Evolutionary conservation across 257 asterid genomes (phyloP), one percentile per base, ranked within the genome.

Genomic region (Perilla frutescens): DNA sequence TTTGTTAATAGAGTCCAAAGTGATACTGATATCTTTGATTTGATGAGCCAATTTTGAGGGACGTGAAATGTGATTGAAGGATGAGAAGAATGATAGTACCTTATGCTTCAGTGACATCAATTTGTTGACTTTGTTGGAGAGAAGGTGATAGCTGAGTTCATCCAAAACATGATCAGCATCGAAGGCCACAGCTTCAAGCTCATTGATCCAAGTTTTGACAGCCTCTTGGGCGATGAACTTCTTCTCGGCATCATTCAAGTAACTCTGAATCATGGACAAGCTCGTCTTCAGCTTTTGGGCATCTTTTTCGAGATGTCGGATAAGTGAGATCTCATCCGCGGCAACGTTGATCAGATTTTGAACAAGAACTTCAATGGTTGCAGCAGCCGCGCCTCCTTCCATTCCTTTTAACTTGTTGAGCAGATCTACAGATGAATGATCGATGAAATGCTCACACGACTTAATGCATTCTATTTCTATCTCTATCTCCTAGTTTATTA

Each of bases 111-210:
- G 3, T 3, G 58, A 0, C 9, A 6, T 53, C 58, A 1, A 10
- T 32, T 31, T 32, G 4, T 20, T 53, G 32, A 3, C 37, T 32
- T 31, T 58, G 5, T 10, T 32, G 20, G 2, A 7, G 43, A 31
- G 14, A 4, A 8, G 10, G 8, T 26, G 15, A 2, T 32, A 26
- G 70, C 9, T 5, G 51, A 41, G 29, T 0, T 64, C 70, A 29
- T 64, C 70, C 56, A 64, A 29, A 44, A 45, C 70, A 8, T 64
- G 11, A 8, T 64, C 56, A 5, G 70, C 70, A 11, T 64, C 57
- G 57, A 64, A 64, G 1, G 56, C 70, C 12, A 31, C 26, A 1
- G 36, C 20, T 45, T 64, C 56, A 0, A 64, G 70, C 40, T 12
- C 41, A 9, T 10, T 26, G 7, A 64, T 26, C 70, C 70, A 64